These are phyloP conservation scores for Arctium lappa DNA, from an alignment of 129 eudicot species.

Conservation along the genomic window DNA sequence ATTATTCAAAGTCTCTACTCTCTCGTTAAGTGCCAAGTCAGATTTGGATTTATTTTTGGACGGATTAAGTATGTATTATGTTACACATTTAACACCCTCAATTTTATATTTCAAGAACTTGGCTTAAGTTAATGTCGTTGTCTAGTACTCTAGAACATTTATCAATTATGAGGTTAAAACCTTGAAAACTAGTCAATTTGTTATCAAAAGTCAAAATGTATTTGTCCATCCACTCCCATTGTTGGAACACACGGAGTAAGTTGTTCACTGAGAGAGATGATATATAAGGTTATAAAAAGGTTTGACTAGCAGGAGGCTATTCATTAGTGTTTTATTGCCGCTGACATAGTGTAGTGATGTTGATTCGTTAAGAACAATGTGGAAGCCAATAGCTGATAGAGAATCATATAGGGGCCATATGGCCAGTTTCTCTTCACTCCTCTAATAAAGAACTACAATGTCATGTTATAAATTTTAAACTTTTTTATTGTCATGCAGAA, in stretches of 20 bases:
- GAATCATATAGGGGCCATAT: not conserved
- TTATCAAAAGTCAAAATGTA: not conserved
- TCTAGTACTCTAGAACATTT: not conserved
- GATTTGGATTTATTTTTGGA: not conserved
- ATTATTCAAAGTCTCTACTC: not conserved
- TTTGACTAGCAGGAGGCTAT: not conserved
- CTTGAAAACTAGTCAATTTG: not conserved
- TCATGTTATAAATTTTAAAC: not conserved
- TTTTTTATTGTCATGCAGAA: slow-evolving; percentile 24
- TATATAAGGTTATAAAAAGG: not conserved
- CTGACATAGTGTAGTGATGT: not conserved
- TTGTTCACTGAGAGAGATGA: not conserved
- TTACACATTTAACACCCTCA: not conserved
- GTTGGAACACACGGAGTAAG: not conserved
- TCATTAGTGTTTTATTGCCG: not conserved
- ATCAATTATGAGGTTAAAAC: not conserved
- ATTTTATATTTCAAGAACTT: not conserved
- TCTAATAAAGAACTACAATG: too few species aligned
- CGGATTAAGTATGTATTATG: not conserved
- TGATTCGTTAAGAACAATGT: not conserved
- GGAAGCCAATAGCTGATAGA: not conserved
- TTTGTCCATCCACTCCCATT: not conserved
- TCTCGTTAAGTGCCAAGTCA: not conserved
- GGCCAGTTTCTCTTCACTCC: not conserved
- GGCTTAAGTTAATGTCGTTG: not conserved